Base-by-base conservation (phyloP, 352 stramenopile species). In the Globisporangium paroecandrum region DNA sequence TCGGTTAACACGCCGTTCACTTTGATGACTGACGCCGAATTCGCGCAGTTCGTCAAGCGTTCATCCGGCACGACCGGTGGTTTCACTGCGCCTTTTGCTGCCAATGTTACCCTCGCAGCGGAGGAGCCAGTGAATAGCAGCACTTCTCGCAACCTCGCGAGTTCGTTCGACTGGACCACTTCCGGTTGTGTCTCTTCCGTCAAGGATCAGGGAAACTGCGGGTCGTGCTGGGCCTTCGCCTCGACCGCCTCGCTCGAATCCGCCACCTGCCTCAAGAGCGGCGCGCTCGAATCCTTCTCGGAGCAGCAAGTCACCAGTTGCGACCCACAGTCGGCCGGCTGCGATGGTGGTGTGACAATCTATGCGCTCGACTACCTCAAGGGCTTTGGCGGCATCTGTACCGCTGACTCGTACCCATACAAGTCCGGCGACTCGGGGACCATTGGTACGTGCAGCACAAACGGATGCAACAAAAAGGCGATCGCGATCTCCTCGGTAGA, bases 211-310 rank as follows among this genome's bases (percentile, higher is more conserved):
- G 98, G 94, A 8, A 66, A 90, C 6, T 99, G 97, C 74, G 97
- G 97, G 41, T 98, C 92, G 25, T 99, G 98, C 81, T 99, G 97
- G 97, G 93, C 94, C 0, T 99, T 99, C 77, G 97, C 96, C 2
- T 91, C 95, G 0, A 83, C 97, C 1, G 94, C 91, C 36, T 88
- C 87, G 20, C 78, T 98, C 7, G 54, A 59, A 10, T 38, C 25
- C 22, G 54, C 54, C 22, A 22, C 5, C 22, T 59, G 94, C 18
- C 98, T 51, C 18, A 51, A 51, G 18, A 51, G 1, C 2, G 43
- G 43, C 7, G 8, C 1, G 5, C 43, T 51, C 8, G 18, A 51
- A 20, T 20, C 22, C 43, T 51, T 51, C 43, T 51, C 43, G 1
- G 43, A 51, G 18, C 43, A 51, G 18, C 43, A 51, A 12, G 18